These are phyloP conservation scores for Gloeophyllum trabeum DNA, from an alignment of 768 basidiomycete genomes.

Conservation along the genomic window DNA sequence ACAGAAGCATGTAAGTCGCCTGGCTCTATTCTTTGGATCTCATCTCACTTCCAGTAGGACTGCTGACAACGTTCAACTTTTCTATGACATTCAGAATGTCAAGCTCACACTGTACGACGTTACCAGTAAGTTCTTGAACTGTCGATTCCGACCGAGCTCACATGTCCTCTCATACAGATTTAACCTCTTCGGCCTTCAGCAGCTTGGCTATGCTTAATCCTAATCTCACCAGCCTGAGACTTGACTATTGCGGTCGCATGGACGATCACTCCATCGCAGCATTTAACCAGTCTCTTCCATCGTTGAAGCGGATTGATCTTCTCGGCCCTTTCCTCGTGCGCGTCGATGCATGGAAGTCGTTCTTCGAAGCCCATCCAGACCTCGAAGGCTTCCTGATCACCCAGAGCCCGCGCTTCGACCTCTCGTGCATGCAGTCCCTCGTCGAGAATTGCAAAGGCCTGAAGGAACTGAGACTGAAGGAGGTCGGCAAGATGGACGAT, in stretches of 20 bases:
- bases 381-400: slow-evolving; percentile 70
- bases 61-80: slow-evolving; percentile 67
- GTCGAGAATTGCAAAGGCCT: slow-evolving; percentile 39
- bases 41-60: slow-evolving; percentile 29
- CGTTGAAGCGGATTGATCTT: slow-evolving; percentile 65
- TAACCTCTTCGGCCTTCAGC: slow-evolving; percentile 54
- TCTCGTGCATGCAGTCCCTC: slow-evolving; percentile 50
- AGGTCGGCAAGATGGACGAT: slow-evolving; percentile 64
- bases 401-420: slow-evolving; percentile 80
- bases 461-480: slow-evolving; percentile 65
- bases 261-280: slow-evolving; percentile 44
- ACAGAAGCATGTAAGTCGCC: slow-evolving; percentile 61
- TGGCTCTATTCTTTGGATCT: background rate
- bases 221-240: slow-evolving; percentile 63
- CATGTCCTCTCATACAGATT: slow-evolving; percentile 35
- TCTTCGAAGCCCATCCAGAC: slow-evolving; percentile 53
- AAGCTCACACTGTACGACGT: slow-evolving; percentile 76
- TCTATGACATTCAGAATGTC: slow-evolving; percentile 66
- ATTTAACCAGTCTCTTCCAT: slow-evolving; percentile 53
- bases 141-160: background rate
- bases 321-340: slow-evolving; percentile 84
- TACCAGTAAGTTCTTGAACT: slow-evolving; percentile 57
- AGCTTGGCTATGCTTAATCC: slow-evolving; percentile 77
- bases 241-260: slow-evolving; percentile 83
- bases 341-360: slow-evolving; percentile 56